Percentiles rank a stretch among this genome's conserved stretches.
Evolutionary conservation across 106 monocot species (phyloP).

Genomic region (Platanthera guangdongensis): DNA sequence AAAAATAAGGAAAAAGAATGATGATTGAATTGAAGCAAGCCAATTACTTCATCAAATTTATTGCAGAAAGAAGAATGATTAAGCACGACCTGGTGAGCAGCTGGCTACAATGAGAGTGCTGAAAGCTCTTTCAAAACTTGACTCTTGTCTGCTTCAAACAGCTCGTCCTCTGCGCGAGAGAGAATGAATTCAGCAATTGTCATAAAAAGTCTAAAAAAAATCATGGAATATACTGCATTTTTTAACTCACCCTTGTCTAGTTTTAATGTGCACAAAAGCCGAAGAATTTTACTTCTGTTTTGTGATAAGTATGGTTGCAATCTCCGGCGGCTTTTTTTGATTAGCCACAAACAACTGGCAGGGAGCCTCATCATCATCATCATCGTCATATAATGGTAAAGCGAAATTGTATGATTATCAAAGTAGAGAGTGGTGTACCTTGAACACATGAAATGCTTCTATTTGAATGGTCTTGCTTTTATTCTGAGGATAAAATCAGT

Average conservation of each 20-base stretch:
- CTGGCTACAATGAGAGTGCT: background rate
- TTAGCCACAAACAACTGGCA: constrained; percentile 89
- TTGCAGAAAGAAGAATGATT: too few species aligned
- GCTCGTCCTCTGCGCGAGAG: constrained; percentile 42
- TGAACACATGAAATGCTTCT: constrained; percentile 99
- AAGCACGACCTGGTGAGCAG: background rate
- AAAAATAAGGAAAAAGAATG: too few species aligned
- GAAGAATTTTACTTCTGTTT: constrained; percentile 90
- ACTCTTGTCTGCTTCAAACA: constrained; percentile 62
- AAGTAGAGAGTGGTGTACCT: constrained; percentile 27
- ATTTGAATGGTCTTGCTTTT: constrained; percentile 74
- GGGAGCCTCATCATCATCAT: too few species aligned
- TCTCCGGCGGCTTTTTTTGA: constrained; percentile 77
- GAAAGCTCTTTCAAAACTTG: constrained; percentile 46
- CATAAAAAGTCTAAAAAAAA: background rate
- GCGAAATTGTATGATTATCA: too few species aligned
- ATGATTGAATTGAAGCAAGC: too few species aligned
- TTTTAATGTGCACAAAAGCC: constrained; percentile 58
- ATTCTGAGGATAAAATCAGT: constrained; percentile 36
- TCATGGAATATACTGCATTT: background rate
- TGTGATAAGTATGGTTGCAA: constrained; percentile 52
- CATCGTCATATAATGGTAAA: too few species aligned
- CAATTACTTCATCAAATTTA: too few species aligned
- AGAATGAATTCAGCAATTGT: background rate
- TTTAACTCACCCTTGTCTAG: constrained; percentile 64